Base-by-base conservation (phyloP, 495 filamentous ascomycete species). In the Tricharina praecox region DNA sequence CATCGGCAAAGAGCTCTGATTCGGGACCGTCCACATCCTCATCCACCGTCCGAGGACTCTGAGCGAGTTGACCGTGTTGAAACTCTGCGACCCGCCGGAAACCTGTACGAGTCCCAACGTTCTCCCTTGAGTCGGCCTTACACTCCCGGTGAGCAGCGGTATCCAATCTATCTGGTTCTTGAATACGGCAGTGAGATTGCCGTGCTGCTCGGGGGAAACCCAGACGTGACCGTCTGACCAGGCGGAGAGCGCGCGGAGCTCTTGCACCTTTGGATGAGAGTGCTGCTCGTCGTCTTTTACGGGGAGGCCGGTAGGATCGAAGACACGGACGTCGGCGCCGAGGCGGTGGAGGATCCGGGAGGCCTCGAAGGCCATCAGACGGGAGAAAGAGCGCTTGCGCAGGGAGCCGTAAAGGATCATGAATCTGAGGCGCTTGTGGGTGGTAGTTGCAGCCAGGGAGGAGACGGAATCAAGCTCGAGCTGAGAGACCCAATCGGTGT, bases 121-220 rank as follows among this genome's bases (percentile, higher is more conserved):
- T 1, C 78, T 68, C 33, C 76, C 76, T 58, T 83, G 78, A 0
- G 79, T 82, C 1, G 78, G 79, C 9, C 78, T 73, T 0, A 83
- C 72, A 24, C 70, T 71, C 8, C 78, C 77, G 0, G 70, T 73
- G 0, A 59, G 67, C 0, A 83, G 63, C 2, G 79, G 79, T 38
- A 82, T 79, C 79, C 78, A 83, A 61, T 82, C 79, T 40, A 82
- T 82, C 48, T 82, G 77, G 48, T 81, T 79, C 53, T 84, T 82
- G 69, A 84, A 82, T 0, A 81, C 75, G 0, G 68, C 76, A 0
- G 79, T 81, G n/a, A 81, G 52, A 51, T 75, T 79, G 0, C 79
- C 79, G 45, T 83, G 79, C 57, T 83, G 78, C 55, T 83, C 79
- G 0, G 77, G 79, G 3, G 72, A 74, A 7, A 76, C 64, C 79